Conservation (phyloP, 768 basidiomycete genomes). For the Pholiota conissans region DNA sequence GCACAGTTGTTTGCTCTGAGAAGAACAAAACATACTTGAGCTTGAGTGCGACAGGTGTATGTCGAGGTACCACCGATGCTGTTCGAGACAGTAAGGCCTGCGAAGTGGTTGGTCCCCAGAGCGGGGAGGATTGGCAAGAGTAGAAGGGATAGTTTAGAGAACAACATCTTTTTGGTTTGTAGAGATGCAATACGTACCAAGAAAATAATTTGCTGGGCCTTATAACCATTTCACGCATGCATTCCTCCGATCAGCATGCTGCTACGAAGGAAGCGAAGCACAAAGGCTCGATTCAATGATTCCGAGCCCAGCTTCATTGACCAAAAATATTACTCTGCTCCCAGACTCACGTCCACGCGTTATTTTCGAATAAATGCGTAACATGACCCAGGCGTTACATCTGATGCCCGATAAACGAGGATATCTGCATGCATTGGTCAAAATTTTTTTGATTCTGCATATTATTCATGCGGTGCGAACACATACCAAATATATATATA, state of each 20-base stretch:
- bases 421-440: too few species aligned
- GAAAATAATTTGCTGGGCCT: background rate
- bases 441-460: too few species aligned
- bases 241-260: background rate
- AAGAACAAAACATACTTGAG: conserved; percentile 23
- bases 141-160: background rate
- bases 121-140: background rate
- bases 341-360: background rate
- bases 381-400: background rate
- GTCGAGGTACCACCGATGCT: conserved; percentile 24
- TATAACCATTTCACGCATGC: background rate
- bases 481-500: too few species aligned
- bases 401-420: background rate
- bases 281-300: background rate
- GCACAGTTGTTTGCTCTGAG: too few species aligned
- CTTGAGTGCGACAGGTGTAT: conserved; percentile 36
- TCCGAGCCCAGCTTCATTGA: background rate
- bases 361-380: background rate
- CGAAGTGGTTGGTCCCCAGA: conserved; percentile 30
- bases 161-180: background rate
- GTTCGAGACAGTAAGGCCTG: conserved; percentile 34
- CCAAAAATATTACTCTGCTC: background rate
- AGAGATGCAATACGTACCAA: background rate
- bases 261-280: background rate
- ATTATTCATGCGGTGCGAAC: too few species aligned